Base-by-base conservation (phyloP, 805 yeast genomes). In the Starmera quercuum region DNA sequence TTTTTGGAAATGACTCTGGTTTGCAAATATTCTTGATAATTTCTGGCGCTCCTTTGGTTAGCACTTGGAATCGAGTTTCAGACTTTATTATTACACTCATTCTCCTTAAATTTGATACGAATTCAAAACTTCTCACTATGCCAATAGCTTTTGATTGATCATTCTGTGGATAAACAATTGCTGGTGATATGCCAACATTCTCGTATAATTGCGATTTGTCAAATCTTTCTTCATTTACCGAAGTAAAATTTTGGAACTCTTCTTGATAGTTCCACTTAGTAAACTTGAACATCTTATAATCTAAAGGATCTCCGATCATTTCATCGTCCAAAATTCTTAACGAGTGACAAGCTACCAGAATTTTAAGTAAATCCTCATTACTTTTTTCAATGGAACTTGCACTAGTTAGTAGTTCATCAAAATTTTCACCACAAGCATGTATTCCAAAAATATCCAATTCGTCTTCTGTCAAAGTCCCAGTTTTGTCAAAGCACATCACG, bases 21-120 rank as follows among this genome's bases (percentile, higher is more conserved):
- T 64, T 61, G 59, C 98, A 92, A 20, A 92, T 75, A 13, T 75
- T 79, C 20, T 71, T 64, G 69, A 92, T 83, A 9, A 88, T 84
- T 53, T 92, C 99, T 0, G 99, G 99, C 0, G 99, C 98, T 31
- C 99, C 99, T 53, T 92, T 92, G 10, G 92, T 86, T 52, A 74
- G 80, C 0, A 78, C 73, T 39, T 62, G 59, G 40, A 66, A 64
- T 14, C 59, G 53, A 15, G 61, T 56, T 15, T 63, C 64, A 20
- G 66, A 63, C 37, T 73, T 71, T 12, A 78, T 77, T 33, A 90
- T 55, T 0, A 87, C 96, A 33, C 92, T 78, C 96, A 90, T 90
- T 49, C 98, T 68, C 54, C 98, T 75, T 40, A 92, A 59, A 22
- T 78, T 73, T 1, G 97, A 78, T 3, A 84, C 68, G 55, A 92